Base-by-base conservation (phyloP, 305 asterid genomes). In the Fraxinus sp. region DNA sequence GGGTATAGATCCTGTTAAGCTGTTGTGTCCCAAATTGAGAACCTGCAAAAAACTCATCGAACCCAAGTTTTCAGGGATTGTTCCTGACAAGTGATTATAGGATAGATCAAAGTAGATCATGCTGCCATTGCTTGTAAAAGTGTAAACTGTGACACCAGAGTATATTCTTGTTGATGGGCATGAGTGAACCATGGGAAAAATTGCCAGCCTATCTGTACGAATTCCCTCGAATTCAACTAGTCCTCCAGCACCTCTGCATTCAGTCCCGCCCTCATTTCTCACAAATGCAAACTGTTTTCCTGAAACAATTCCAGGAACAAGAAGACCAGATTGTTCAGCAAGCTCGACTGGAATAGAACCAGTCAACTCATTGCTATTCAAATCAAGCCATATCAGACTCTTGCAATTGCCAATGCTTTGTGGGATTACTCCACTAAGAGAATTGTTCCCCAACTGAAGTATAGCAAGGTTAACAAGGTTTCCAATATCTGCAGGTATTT, bases 281-380 rank as follows among this genome's bases (percentile, higher is more conserved):
- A 94, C 97, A 59, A 94, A 94, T 0, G 98, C 98, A 59, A 93
- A 94, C 87, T 90, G 97, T 79, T 92, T 93, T 5, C 97, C 98
- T 0, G 95, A 90, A 32, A 91, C 97, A 78, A 22, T 80, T 24
- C 97, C 98, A 4, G 98, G 97, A 16, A 83, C 87, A 37, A 94
- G 74, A 33, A 84, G 86, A 5, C 98, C 97, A 4, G 95, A 83
- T 78, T 90, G 93, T 39, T 88, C 86, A n/a, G 95, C 91, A 3
- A 93, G 88, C 87, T 92, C 95, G 6, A 37, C n/a, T 0, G 98
- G 98, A 74, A 94, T 66, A 0, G 87, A 41, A 1, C 98, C 95
- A 0, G 90, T 84, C 77, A 94, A 80, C 77, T 89, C 90, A 78
- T 94, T 94, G 91, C 98, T 94, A 83, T 94, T 94, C 87, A 94